Evolutionary conservation across 2,329 filamentous ascomycete species (phyloP).

Genomic region (Scorias spongiosa): DNA sequence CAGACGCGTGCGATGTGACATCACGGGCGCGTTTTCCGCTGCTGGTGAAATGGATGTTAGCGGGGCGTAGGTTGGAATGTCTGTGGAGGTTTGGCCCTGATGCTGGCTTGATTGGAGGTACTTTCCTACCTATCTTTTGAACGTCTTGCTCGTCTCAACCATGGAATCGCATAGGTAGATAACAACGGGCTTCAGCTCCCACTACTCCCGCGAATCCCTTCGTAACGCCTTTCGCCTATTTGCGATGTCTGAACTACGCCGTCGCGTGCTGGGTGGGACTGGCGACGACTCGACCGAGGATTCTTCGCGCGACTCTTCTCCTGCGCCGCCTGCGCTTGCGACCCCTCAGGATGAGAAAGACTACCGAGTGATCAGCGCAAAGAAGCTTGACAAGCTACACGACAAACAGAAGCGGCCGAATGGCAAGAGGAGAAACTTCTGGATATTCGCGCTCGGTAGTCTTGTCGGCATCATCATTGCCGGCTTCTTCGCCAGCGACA

Average conservation of each 20-base stretch:
- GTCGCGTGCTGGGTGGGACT: slow-evolving; percentile 20
- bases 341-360: slow-evolving; percentile 22
- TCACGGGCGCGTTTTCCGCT: neutral
- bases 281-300: slow-evolving; percentile 17
- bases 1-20: neutral
- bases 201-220: neutral
- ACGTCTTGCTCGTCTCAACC: no score
- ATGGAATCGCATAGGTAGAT: no score
- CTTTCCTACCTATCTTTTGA: no score
- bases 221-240: neutral
- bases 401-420: slow-evolving; percentile 11
- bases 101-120: no score
- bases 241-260: slow-evolving; percentile 18
- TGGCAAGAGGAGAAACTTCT: slow-evolving; percentile 56
- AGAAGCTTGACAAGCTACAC: slow-evolving; percentile 31
- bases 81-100: no score
- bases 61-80: no score
- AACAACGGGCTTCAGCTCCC: neutral
- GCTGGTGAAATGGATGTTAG: neutral
- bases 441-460: slow-evolving; percentile 77
- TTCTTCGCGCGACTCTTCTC: slow-evolving; percentile 25
- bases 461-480: slow-evolving; percentile 82
- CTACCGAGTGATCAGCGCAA: slow-evolving; percentile 36
- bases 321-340: slow-evolving; percentile 22
- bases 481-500: slow-evolving; percentile 76